These are phyloP conservation scores for Papiliotrema terrestris DNA, from an alignment of 1,284 basidiomycete genomes.

Conservation along the genomic window DNA sequence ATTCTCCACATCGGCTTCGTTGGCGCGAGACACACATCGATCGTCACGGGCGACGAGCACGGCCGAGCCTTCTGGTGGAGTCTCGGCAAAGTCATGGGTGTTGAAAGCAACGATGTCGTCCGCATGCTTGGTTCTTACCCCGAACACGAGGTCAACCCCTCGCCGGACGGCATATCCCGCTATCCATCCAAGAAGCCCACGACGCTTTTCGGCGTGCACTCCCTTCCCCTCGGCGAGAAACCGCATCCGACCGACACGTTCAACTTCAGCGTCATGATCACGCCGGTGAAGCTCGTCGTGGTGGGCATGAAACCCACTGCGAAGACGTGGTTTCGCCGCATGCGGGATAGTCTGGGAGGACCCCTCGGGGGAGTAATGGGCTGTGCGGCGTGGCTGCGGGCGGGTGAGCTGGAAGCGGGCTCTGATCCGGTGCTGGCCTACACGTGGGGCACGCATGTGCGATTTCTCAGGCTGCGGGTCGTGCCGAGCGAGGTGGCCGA, in stretches of 20 bases:
- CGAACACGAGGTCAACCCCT: conserved; percentile 48
- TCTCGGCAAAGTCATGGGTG: conserved; percentile 89
- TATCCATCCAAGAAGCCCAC: conserved; percentile 51
- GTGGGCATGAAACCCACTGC: conserved; percentile 89
- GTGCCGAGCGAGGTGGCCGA: conserved; percentile 3
- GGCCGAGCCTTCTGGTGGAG: conserved; percentile 95
- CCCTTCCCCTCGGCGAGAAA: conserved; percentile 75
- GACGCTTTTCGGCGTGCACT: conserved; percentile 71
- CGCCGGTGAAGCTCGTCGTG: conserved; percentile 84
- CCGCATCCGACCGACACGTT: conserved; percentile 79
- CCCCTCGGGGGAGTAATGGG: conserved; percentile 55
- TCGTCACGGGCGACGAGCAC: conserved; percentile 84
- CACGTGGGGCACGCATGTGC: conserved; percentile 70
- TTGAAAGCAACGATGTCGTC: conserved; percentile 91
- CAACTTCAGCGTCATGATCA: conserved; percentile 80
- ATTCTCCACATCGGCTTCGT: conserved; percentile 87
- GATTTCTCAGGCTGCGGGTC: conserved; percentile 60
- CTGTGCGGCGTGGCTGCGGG: conserved; percentile 72
- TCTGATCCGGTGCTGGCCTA: conserved; percentile 69
- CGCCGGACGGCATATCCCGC: not conserved
- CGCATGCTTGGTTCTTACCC: conserved; percentile 91
- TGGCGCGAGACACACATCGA: conserved; percentile 88
- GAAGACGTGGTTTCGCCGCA: conserved; percentile 84
- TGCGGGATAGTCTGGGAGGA: conserved; percentile 55
- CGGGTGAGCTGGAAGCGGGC: conserved; percentile 14